A percentile compares a stretch with the other conserved stretches of the same genome.
These are phyloP conservation scores for Rhytidiadelphus loreus DNA, from an alignment of 225 moss, liverwort and hornwort species.

Conservation along the genomic window DNA sequence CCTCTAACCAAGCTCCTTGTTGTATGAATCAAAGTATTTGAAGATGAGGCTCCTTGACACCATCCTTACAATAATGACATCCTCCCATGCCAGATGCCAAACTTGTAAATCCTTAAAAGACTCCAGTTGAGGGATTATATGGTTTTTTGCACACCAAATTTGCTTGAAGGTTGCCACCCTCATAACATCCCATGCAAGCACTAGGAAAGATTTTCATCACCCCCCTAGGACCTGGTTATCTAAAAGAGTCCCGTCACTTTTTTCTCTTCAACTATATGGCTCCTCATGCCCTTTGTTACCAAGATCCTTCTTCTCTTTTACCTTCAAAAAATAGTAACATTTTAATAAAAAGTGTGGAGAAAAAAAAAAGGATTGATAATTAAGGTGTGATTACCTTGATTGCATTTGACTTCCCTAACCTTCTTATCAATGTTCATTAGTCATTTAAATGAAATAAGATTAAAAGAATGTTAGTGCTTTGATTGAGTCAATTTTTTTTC, in stretches of 20 bases:
- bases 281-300: rapidly evolving
- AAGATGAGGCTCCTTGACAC: neutral
- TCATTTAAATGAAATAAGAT: too few species aligned
- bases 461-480: too few species aligned
- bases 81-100: rapidly evolving
- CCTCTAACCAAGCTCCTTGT: neutral
- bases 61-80: neutral
- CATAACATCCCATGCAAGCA: neutral
- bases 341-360: neutral
- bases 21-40: neutral
- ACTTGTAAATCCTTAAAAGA: neutral
- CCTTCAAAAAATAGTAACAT: neutral
- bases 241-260: rapidly evolving
- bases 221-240: neutral
- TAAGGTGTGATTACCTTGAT: too few species aligned
- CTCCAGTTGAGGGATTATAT: neutral
- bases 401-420: too few species aligned
- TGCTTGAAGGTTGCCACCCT: rapidly evolving
- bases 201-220: rapidly evolving
- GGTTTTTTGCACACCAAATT: neutral
- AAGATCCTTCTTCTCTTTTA: neutral
- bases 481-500: too few species aligned
- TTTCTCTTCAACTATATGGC: neutral
- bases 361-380: neutral
- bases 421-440: too few species aligned